Percentiles rank a stretch among this genome's conserved stretches.
Conservation (phyloP, 2,329 filamentous ascomycete species). For the Aspergillus chevalieri region DNA sequence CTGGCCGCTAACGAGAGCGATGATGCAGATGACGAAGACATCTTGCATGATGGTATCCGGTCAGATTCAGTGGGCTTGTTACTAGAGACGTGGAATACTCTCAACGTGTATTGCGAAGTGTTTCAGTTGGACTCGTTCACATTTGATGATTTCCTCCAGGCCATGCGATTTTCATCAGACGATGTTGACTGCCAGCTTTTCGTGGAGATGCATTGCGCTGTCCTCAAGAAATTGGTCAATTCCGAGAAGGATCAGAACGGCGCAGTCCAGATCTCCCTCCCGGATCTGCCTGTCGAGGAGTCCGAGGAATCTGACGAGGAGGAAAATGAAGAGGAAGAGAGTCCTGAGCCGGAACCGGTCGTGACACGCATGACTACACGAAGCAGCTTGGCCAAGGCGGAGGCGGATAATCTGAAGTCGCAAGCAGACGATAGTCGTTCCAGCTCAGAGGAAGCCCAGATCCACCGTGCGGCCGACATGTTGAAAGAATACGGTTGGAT, state of each 20-base stretch:
- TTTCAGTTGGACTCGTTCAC: conserved; percentile 95
- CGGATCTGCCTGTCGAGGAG: conserved; percentile 65
- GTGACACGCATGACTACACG: conserved; percentile 65
- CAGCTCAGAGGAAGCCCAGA: conserved; percentile 24
- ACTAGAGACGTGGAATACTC: conserved; percentile 89
- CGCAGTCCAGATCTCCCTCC: conserved; percentile 70
- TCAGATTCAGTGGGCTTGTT: conserved; percentile 82
- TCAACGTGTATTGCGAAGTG: conserved; percentile 96
- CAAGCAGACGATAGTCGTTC: conserved; percentile 50
- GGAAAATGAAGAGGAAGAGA: conserved; percentile 51
- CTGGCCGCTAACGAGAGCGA: conserved; percentile 61
- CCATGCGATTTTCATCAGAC: conserved; percentile 69
- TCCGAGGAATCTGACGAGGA: conserved; percentile 60
- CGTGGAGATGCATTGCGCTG: conserved; percentile 83
- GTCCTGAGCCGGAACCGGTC: conserved; percentile 66
- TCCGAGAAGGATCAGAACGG: conserved; percentile 65
- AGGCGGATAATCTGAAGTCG: conserved; percentile 62
- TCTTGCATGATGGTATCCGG: conserved; percentile 50
- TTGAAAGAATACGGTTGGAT: conserved; percentile 74
- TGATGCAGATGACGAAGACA: conserved; percentile 42
- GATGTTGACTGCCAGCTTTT: conserved; percentile 76
- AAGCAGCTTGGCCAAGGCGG: conserved; percentile 76
- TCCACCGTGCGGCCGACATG: conserved; percentile 63
- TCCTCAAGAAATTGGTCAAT: conserved; percentile 79
- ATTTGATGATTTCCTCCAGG: conserved; percentile 90